Percentiles rank a stretch among this genome's conserved stretches.
phyloP scores from a whole-genome alignment of 2,329 filamentous ascomycete genomes.

The Venturia aucupariae region DNA sequence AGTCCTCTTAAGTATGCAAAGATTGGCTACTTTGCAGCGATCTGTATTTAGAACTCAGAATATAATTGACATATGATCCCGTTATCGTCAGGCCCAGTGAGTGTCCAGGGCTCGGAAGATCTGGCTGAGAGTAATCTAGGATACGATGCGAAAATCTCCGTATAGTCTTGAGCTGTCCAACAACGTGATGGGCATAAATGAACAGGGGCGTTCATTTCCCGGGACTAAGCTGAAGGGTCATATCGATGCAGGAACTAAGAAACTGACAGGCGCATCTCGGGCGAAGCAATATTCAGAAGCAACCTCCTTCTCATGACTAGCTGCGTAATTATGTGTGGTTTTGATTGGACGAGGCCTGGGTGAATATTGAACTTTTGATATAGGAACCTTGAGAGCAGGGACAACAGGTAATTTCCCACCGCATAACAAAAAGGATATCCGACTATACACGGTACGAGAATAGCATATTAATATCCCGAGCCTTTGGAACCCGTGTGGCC shows the following conservation, averaged over 20 bases:
- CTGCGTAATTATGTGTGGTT: background rate
- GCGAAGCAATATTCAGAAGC: background rate
- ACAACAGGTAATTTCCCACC: background rate
- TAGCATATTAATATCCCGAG: background rate
- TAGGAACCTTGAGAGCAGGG: background rate
- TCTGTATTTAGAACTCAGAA: background rate
- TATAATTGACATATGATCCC: background rate
- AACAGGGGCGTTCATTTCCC: background rate
- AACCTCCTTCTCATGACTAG: background rate
- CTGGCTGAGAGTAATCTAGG: background rate
- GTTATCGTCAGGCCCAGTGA: background rate
- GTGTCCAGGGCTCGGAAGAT: background rate
- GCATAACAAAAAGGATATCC: background rate
- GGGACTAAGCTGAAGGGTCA: background rate
- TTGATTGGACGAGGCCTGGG: background rate
- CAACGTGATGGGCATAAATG: background rate
- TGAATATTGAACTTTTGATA: background rate
- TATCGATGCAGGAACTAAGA: background rate
- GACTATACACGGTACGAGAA: background rate
- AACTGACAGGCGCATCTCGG: background rate
- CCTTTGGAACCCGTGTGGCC: background rate
- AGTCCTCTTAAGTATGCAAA: background rate
- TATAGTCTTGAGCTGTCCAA: background rate
- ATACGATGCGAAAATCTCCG: constrained; percentile 4
- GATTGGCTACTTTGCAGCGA: background rate